A percentile compares a stretch with the other conserved stretches of the same genome.
phyloP scores from a whole-genome alignment of 345 rosid species.

The Sisymbrium irio region DNA sequence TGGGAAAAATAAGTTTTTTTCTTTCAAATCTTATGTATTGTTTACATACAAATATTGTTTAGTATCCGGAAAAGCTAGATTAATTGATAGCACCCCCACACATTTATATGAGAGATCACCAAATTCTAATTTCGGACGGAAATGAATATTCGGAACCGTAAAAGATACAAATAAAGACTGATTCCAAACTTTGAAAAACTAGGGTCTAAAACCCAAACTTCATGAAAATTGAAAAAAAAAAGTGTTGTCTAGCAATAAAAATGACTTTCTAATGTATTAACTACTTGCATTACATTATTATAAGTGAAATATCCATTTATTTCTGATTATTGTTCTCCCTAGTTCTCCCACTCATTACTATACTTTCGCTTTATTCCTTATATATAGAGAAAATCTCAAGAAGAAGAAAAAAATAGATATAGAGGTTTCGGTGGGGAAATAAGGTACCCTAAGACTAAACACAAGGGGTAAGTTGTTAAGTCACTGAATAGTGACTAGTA shows the following conservation, averaged over 20 bases:
- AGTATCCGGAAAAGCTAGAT: too few species aligned
- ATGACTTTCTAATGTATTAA: background rate
- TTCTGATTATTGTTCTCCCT: background rate
- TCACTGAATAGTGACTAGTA: conserved; percentile 16
- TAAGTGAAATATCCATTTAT: background rate
- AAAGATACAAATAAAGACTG: too few species aligned
- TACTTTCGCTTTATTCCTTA: background rate
- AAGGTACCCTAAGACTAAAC: conserved; percentile 23
- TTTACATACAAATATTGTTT: too few species aligned
- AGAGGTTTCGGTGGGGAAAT: conserved; percentile 17
- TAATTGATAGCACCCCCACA: too few species aligned
- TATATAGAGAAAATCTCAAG: background rate
- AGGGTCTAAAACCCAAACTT: too few species aligned
- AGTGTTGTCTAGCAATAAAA: background rate
- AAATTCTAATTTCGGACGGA: too few species aligned
- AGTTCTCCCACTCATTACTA: background rate
- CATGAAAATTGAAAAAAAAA: too few species aligned
- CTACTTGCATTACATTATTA: background rate
- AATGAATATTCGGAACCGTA: too few species aligned
- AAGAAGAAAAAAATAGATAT: background rate
- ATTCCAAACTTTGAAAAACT: too few species aligned
- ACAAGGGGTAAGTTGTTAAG: conserved; percentile 2
- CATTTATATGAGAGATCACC: too few species aligned
- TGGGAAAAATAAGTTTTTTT: too few species aligned
- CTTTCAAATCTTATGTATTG: too few species aligned